Base-by-base conservation (phyloP, 139 green algal genomes). In the Diplosphaera chodatii region DNA sequence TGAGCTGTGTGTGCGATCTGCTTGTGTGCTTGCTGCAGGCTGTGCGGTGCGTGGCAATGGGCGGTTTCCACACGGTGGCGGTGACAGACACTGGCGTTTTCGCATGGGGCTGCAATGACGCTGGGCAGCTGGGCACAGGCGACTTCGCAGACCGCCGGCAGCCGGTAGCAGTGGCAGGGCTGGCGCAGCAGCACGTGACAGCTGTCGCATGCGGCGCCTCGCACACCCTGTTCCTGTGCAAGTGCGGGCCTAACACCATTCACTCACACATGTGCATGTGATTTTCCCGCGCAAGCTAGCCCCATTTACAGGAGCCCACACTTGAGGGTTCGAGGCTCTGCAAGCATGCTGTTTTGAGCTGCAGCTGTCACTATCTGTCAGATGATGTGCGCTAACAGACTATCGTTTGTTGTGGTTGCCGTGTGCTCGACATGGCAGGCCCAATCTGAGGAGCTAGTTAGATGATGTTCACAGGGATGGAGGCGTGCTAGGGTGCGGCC, bases 181-280 rank as follows among this genome's bases (percentile, higher is more conserved):
- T 88, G 69, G 66, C 75, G 32, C 75, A 69, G 21, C 62, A 59
- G 40, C 68, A 71, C n/a, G 73, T 94, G 18, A 25, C 41, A 28
- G 37, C 68, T 8, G 86, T 91, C 1, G 79, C 83, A n/a, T 88
- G 80, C 37, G 89, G 89, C 22, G 30, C 64, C 2, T 56, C 73
- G 21, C 89, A 95, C 75, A 85, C 86, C 3, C 69, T 95, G 15
- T 92, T 93, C 70, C 79, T 95, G 21, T 77, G 66, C 66, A 74
- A 37, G 74, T 75, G 48, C 55, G 40, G 33, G 13, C n/a, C 18
- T 37, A 23, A 22, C 13, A 20, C 67, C 5, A 10, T 20, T 10
- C 37, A 20, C 37, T 48, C 37, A 48, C 8, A 48, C 37, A 6
- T 48, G 37, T 48, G 37, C 10, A 10, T 48, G 37, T 6, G 8